Evolutionary conservation across 2,329 filamentous ascomycete species (phyloP).

Genomic region (Verticillium isaacii): DNA sequence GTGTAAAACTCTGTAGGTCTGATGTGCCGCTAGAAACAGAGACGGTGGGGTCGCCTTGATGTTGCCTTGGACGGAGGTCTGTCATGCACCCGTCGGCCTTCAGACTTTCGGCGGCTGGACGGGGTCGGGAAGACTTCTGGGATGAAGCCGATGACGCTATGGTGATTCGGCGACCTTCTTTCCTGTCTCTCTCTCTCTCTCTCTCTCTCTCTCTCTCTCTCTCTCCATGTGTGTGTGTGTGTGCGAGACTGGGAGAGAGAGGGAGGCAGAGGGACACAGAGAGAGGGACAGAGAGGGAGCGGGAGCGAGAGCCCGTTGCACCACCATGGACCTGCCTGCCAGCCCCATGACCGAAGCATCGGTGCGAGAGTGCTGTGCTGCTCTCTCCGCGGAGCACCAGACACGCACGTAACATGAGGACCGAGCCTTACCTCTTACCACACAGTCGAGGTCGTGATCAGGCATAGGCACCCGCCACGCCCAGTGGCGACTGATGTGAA

Average conservation of each 20-base stretch:
- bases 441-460: no score
- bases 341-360: neutral
- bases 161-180: neutral
- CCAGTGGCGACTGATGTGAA: neutral
- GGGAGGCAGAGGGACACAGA: no score
- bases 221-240: no score
- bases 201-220: no score
- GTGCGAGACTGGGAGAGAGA: no score
- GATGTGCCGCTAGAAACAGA: neutral
- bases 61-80: neutral
- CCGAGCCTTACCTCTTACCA: no score
- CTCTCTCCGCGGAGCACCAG: neutral
- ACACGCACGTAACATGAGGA: no score
- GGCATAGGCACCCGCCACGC: no score
- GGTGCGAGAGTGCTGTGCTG: neutral
- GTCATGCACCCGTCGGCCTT: neutral
- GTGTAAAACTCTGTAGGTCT: conserved; percentile 5
- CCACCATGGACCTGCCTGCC: no score
- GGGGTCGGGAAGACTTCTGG: neutral
- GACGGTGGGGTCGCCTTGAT: neutral
- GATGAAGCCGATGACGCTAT: neutral
- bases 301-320: no score
- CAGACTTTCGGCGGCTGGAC: neutral
- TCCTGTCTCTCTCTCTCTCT: no score
- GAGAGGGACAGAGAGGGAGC: no score